Base-by-base conservation (phyloP, 306 rosid species). In the Begonia loranthoides region DNA sequence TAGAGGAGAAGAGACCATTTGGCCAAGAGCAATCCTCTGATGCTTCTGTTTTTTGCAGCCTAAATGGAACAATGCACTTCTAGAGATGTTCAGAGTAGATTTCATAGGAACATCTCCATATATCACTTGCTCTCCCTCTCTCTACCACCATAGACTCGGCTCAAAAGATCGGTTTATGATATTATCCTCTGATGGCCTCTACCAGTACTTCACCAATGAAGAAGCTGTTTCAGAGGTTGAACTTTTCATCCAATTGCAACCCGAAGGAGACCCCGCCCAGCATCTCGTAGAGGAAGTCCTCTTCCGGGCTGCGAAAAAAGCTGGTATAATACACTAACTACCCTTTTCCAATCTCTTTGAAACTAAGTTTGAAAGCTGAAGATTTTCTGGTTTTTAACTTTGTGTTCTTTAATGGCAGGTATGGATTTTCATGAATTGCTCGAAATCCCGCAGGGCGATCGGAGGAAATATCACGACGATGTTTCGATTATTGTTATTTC, bases 251-350 rank as follows among this genome's bases (percentile, higher is more conserved):
- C 55, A 87, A 4, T 62, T 86, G 48, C 99, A 92, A 67, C 99
- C 99, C 0, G 99, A 92, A 68, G 99, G 99, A 39, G 99, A 92
- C 62, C 99, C 99, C 0, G 99, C 99, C 13, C 99, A 92, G 51
- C 99, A 92, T 71, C 78, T 92, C 66, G 81, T 92, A 14, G 96
- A 92, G 76, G 88, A 86, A 78, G 87, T 86, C 2, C 59, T 92
- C 38, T 92, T 92, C 59, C 94, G 99, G 6, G 99, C 99, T 15
- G 99, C 99, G 8, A 92, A 82, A 69, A 76, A 84, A 80, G 94
- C 96, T 21, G 99, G 99, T 88, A 68, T 40, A 12, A 50, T 16
- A 39, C 36, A 1, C 5, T 39, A 3, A 45, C 52, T 50, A 22
- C 53, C 41, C 16, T n/a, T 44, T 21, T 7, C 44, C 19, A 12